Base-by-base conservation (phyloP, 2,329 filamentous ascomycete species). In the Phaeosphaeria sp. region DNA sequence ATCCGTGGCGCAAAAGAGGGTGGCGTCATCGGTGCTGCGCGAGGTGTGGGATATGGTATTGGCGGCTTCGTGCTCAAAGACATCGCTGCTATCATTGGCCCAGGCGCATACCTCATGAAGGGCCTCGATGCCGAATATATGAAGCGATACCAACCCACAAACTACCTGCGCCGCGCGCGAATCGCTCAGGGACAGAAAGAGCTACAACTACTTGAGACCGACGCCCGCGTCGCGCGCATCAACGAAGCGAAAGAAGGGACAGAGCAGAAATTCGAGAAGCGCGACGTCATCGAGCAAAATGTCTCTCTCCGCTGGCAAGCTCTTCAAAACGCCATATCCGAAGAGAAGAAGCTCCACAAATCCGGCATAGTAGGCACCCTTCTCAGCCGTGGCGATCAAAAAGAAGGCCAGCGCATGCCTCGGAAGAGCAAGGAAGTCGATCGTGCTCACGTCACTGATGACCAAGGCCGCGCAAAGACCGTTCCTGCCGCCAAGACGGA, bases 21-120 rank as follows among this genome's bases (percentile, higher is more conserved):
- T 7, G 86, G 87, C 1, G 66, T 83, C 17, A 78, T 84, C 42
- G 88, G 89, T 2, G 80, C 78, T n/a, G 59, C 80, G 0, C 77
- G 77, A 49, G 83, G 83, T 3, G 76, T 87, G 0, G 87, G 86
- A 15, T 88, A 87, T 80, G 88, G 88, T 0, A 64, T 90, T 7
- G 85, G 83, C 1, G 87, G 88, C 0, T 83, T 90, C 22, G 80
- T 90, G 2, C 79, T 90, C 25, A 91, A 91, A 72, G 84, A 88
- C 50, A 80, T 89, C 6, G 81, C 87, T 0, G 89, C 88, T 6
- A 56, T 89, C 1, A 70, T 88, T 1, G 86, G 87, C 0, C 86
- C 87, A 0, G 64, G 87, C 2, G 87, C 86, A 0, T 91, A 87
- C 64, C 82, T 85, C 0, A 79, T 89, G 60, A 89, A 90, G 68